Base-by-base conservation (phyloP, 306 rosid genomes). In the Potentilla sterilis region DNA sequence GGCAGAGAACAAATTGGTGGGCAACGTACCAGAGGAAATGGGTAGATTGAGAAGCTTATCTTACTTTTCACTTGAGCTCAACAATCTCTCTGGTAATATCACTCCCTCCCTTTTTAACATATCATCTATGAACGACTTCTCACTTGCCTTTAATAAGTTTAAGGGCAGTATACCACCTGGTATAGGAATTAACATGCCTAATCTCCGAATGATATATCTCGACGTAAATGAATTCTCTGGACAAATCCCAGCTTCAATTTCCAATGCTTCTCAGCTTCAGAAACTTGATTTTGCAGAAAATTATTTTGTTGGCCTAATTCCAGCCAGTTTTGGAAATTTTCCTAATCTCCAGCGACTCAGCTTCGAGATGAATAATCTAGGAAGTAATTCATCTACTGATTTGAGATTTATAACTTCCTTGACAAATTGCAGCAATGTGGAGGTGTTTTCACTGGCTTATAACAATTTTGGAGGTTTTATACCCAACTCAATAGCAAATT, bases 391-490 rank as follows among this genome's bases (percentile, higher is more conserved):
- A 59, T 14, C 34, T 14, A 76, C 66, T 21, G 85, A 81, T 71
- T 77, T 79, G 75, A 69, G 67, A 2, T 87, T 84, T 76, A 44
- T 82, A 13, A 34, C 79, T 15, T 24, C 85, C 24, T 55, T 85
- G 78, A 15, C 32, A 42, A 81, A 85, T 7, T 67, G 81, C 55
- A 85, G 78, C 73, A 16, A 34, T 37, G 46, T 85, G 66, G 0
- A 41, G 16, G 0, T 0, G 0, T 2, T 87, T 0, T 11, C 14
- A 57, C 21, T 87, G 2, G 1, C 51, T 2, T 0, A 0, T 0
- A 85, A 87, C 64, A 81, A 77, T 6, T 85, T 87, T 61, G 81
- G 86, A 67, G 91, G 87, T 21, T 42, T 9, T 42, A 77, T 87
- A 35, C 86, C 89, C 6, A 38, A 67, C 1, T 59, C 63, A 2